These are phyloP conservation scores for Xanthoceras sorbifolium DNA, from an alignment of 345 rosid genomes.

Conservation along the genomic window DNA sequence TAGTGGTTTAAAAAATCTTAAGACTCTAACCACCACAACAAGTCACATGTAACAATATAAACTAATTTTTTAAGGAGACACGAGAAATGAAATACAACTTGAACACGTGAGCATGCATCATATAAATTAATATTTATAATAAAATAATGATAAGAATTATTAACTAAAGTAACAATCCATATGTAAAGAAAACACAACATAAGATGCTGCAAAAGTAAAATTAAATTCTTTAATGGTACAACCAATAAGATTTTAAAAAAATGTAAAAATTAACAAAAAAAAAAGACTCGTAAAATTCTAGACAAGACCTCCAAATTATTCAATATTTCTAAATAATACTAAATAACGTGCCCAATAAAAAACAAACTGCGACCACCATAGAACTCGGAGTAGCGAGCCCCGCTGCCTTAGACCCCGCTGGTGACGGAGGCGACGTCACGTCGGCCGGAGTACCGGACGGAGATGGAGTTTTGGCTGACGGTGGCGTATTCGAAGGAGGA, in stretches of 20 bases:
- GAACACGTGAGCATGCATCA: too few relatives aligned
- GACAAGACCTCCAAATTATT: neutral
- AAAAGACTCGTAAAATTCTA: neutral
- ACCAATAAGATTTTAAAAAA: neutral
- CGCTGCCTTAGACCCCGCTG: conserved; percentile 20
- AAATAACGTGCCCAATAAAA: conserved; percentile 6
- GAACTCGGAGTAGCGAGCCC: neutral
- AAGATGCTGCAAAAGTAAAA: neutral
- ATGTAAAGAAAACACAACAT: too few relatives aligned
- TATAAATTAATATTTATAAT: neutral
- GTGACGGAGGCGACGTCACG: conserved; percentile 22
- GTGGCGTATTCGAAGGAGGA: neutral
- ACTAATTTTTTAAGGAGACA: too few relatives aligned
- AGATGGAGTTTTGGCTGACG: conserved; percentile 4
- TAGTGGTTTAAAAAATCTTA: too few relatives aligned
- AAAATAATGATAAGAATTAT: neutral
- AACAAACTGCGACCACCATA: conserved; percentile 18
- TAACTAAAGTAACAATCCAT: neutral
- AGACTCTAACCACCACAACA: too few relatives aligned
- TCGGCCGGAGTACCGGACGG: conserved; percentile 18
- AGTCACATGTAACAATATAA: too few relatives aligned
- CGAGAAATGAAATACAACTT: too few relatives aligned
- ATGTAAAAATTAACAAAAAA: neutral
- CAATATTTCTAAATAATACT: neutral
- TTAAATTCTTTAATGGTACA: neutral